phyloP scores from a whole-genome alignment of 441 rosid genomes.

The Flueggea neowawraea region DNA sequence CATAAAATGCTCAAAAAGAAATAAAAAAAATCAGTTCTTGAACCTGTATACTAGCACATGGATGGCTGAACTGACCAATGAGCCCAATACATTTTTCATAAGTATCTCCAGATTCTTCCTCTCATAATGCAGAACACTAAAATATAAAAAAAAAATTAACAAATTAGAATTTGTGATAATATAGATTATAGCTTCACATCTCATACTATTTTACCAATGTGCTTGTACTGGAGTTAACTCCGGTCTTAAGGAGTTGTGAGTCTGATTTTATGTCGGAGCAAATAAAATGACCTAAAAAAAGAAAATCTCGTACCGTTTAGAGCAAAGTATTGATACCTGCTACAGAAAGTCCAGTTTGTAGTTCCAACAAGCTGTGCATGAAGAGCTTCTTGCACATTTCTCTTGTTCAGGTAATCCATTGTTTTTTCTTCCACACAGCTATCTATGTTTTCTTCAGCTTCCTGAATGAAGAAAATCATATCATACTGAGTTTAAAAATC shows the following conservation, averaged over 20 bases:
- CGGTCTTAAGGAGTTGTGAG: too few relatives aligned
- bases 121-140: slow-evolving; percentile 36
- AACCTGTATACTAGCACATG: slow-evolving; percentile 53
- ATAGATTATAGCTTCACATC: too few relatives aligned
- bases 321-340: slow-evolving; percentile 25
- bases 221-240: too few relatives aligned
- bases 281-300: background rate
- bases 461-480: too few relatives aligned
- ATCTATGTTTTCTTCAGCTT: too few relatives aligned
- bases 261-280: too few relatives aligned
- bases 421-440: too few relatives aligned
- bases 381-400: slow-evolving; percentile 49
- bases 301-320: background rate
- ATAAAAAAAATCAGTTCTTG: slow-evolving; percentile 23
- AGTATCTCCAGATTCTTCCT: slow-evolving; percentile 28
- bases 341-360: slow-evolving; percentile 38
- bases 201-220: too few relatives aligned
- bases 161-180: too few relatives aligned
- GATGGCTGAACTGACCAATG: slow-evolving; percentile 35
- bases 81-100: slow-evolving; percentile 36
- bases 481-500: too few relatives aligned
- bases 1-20: too few relatives aligned
- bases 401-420: slow-evolving; percentile 29
- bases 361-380: slow-evolving; percentile 46
- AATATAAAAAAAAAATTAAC: background rate